phyloP scores from a whole-genome alignment of 768 basidiomycete genomes.

The Tricholoma bakamatsutake region DNA sequence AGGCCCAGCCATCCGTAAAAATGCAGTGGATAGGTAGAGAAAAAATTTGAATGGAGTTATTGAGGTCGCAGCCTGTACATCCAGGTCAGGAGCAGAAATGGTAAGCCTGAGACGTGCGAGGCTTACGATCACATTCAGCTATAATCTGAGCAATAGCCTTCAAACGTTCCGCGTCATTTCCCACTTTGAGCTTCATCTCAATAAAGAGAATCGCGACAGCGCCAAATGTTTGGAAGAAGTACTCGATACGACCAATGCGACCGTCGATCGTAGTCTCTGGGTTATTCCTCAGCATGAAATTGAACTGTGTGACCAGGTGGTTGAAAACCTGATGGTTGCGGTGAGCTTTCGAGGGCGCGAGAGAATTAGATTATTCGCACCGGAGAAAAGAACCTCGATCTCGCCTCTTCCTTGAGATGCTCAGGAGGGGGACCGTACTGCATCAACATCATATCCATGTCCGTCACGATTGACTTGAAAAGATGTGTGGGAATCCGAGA shows the following conservation, averaged over 20 bases:
- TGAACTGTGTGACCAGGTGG: conserved; percentile 14
- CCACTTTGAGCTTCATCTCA: conserved; percentile 14
- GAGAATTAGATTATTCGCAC: conserved; percentile 4
- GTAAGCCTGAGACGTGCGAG: not conserved
- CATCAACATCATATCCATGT: conserved; percentile 18
- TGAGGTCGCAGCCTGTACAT: not conserved
- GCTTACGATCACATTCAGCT: conserved; percentile 17
- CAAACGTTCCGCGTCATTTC: conserved; percentile 10
- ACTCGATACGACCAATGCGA: conserved; percentile 9
- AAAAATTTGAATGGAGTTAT: not conserved
- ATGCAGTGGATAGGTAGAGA: not conserved
- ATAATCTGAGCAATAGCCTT: conserved; percentile 7
- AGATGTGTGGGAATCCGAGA: conserved; percentile 19
- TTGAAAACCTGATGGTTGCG: conserved; percentile 14
- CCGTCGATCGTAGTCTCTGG: conserved; percentile 15
- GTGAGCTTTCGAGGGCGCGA: conserved; percentile 10
- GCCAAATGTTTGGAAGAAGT: conserved; percentile 18
- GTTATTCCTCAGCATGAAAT: conserved; percentile 13
- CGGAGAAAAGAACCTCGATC: conserved; percentile 19
- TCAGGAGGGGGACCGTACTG: conserved; percentile 17
- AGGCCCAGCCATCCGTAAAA: not conserved
- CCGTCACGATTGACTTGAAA: conserved; percentile 16
- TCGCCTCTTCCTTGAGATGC: conserved; percentile 17
- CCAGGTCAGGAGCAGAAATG: not conserved
- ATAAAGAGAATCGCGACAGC: conserved; percentile 14